Conservation (phyloP, 169 alveolate species). For the Plasmodium falciparum region DNA sequence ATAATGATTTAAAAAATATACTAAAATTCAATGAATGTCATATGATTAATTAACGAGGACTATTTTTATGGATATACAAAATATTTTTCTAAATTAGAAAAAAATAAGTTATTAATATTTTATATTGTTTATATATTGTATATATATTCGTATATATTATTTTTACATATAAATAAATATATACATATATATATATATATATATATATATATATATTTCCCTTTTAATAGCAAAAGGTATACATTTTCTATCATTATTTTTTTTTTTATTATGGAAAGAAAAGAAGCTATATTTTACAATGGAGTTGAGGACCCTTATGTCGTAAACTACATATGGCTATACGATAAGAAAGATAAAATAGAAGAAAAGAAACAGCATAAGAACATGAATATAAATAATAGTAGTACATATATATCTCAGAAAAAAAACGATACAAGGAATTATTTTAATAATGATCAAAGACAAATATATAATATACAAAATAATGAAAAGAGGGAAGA, state of each 20-base stretch:
- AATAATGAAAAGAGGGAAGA: conserved; percentile 27
- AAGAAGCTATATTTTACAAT: conserved; percentile 50
- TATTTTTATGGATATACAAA: too few relatives aligned
- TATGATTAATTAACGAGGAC: too few relatives aligned
- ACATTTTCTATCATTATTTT: not conserved
- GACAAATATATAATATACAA: not conserved
- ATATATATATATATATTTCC: too few relatives aligned
- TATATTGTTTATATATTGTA: too few relatives aligned
- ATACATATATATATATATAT: too few relatives aligned
- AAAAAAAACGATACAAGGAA: not conserved
- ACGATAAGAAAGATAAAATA: conserved; percentile 17
- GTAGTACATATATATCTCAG: not conserved
- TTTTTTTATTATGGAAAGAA: conserved; percentile 19
- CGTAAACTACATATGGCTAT: conserved; percentile 58
- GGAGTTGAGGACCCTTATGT: conserved; percentile 63
- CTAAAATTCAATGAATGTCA: too few relatives aligned
- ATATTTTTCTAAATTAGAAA: too few relatives aligned
- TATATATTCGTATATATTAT: too few relatives aligned
- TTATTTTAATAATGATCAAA: not conserved
- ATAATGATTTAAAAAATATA: too few relatives aligned
- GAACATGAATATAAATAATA: not conserved
- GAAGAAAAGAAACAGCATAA: not conserved
- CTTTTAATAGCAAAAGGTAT: too few relatives aligned
- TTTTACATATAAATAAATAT: too few relatives aligned
- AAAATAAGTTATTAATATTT: too few relatives aligned